Evolutionary conservation across 2,329 filamentous ascomycete genomes (phyloP).

Genomic region (Ceratocystis eucalypticola): DNA sequence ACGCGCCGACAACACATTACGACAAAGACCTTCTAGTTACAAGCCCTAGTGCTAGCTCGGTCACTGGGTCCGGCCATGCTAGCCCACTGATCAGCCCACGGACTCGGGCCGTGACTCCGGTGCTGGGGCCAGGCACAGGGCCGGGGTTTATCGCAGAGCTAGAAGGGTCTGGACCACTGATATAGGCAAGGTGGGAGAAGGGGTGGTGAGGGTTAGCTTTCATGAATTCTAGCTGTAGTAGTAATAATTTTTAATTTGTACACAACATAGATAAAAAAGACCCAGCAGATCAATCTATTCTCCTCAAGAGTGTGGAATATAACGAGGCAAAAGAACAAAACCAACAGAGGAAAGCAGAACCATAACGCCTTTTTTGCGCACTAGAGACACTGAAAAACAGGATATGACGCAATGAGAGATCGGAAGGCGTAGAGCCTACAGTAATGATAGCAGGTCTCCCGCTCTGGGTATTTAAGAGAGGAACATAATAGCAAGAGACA

Average conservation of each 20-base stretch:
- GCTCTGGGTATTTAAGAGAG: slow-evolving; percentile 1
- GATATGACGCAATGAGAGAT: neutral
- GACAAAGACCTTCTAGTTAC: neutral
- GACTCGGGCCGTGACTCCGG: slow-evolving; percentile 9
- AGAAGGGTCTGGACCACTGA: slow-evolving; percentile 13
- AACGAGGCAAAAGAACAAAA: neutral
- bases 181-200: neutral
- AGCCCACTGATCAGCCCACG: slow-evolving; percentile 1
- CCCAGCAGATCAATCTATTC: neutral
- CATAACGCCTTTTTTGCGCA: slow-evolving; percentile 15
- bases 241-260: slow-evolving; percentile 6
- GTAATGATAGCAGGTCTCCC: neutral
- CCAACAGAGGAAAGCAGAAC: neutral
- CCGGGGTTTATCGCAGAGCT: slow-evolving; percentile 8
- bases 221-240: neutral
- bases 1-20: slow-evolving; percentile 11
- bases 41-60: neutral
- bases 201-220: no score
- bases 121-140: neutral
- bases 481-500: neutral
- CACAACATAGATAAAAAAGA: neutral
- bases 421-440: neutral
- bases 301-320: neutral
- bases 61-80: neutral
- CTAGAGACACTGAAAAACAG: neutral